phyloP scores from a whole-genome alignment of 306 rosid genomes.

The Ammopiptanthus mongolicus region DNA sequence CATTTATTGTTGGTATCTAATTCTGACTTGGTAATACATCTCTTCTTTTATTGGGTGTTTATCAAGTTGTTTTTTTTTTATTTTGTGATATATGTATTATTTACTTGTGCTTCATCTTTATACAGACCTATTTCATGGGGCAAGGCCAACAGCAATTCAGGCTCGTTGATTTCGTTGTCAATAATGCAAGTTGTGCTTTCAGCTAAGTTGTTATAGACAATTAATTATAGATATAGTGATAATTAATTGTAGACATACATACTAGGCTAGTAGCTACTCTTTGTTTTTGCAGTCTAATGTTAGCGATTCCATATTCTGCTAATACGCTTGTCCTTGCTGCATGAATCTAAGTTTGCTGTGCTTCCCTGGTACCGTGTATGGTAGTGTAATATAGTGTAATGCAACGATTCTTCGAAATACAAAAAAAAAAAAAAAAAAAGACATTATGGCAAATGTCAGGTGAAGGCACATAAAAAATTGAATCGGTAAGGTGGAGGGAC shows the following conservation, averaged over 20 bases:
- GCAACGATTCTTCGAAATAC: not conserved
- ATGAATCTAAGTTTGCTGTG: not conserved
- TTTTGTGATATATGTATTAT: not conserved
- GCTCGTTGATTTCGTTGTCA: constrained; percentile 1
- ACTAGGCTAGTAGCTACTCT: not conserved
- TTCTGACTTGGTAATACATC: not conserved
- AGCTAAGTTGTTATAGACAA: constrained; percentile 2
- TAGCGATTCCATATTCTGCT: not conserved
- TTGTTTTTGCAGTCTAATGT: not conserved
- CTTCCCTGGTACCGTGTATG: not conserved
- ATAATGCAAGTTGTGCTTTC: not conserved
- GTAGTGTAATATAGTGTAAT: not conserved
- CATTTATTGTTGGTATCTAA: not conserved
- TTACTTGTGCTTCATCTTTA: not conserved
- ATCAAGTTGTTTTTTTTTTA: not conserved
- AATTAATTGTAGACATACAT: not conserved
- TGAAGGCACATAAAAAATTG: not conserved
- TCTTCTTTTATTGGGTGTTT: not conserved
- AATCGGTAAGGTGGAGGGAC: too few relatives aligned
- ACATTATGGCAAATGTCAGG: not conserved
- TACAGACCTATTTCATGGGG: constrained; percentile 12
- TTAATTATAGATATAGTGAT: not conserved
- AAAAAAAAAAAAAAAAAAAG: too few relatives aligned
- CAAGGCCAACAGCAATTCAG: not conserved
- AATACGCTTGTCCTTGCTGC: not conserved